Evolutionary conservation across 352 stramenopile species (phyloP), one percentile per base, ranked within the genome.

Genomic region (Phytophthora tubulina): DNA sequence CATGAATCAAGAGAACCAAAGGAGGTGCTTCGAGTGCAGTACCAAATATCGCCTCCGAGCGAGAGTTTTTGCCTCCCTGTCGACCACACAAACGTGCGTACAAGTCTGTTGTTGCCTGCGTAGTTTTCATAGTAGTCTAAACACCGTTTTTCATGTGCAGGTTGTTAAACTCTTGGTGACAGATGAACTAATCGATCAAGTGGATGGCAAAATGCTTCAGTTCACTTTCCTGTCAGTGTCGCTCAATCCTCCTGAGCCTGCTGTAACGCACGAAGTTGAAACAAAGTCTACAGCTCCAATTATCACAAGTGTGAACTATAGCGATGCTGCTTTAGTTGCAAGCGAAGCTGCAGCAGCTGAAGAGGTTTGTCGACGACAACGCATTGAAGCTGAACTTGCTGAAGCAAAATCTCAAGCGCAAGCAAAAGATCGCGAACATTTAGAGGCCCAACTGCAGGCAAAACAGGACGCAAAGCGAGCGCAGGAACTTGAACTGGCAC

Each of bases 131-230:
- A 51, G 45, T 35, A 15, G 15, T 35, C 15, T 38, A 41, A 51
- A 14, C 7, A 2, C 10, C 59, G 60, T 30, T 5, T 60, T 32
- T 48, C 31, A 17, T 7, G 13, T 27, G 30, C 32, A 88, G 80
- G 69, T 84, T 59, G 59, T 88, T 13, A 82, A 80, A 38, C 57
- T 90, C 30, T 68, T 92, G 11, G 82, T 92, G 42, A 88, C 82
- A 1, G 80, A 92, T 46, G 84, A 81, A 36, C 33, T 92, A 8
- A 46, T 91, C 9, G 36, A 73, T 8, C 68, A 85, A 27, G 48
- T 89, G 9, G 68, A 81, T 54, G 55, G 58, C 2, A 82, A 72
- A 15, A 65, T 76, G 48, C 67, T 92, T 30, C 63, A 75, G 50
- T 84, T 92, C 49, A 80, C 44, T 4, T 83, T 91, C 44, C 38